Conservation (phyloP, 441 rosid genomes). For the Gossypium davidsonii region DNA sequence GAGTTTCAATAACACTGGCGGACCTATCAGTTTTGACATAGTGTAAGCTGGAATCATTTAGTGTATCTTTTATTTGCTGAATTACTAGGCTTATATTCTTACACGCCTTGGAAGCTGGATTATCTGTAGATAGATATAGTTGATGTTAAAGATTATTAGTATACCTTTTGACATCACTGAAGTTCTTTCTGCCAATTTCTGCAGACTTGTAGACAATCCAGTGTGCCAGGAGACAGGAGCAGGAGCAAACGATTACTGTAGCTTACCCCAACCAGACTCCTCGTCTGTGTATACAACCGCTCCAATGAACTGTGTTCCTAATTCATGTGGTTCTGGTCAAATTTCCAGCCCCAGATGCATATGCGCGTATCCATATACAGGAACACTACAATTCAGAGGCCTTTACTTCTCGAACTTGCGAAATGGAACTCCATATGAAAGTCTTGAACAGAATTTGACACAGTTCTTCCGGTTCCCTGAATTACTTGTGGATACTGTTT, state of each 20-base stretch:
- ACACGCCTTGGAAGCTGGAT: neutral
- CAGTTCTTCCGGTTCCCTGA: conserved; percentile 11
- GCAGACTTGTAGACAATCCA: conserved; percentile 13
- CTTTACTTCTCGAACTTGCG: conserved; percentile 50
- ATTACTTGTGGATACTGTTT: conserved; percentile 58
- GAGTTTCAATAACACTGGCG: conserved; percentile 15
- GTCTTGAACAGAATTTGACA: conserved; percentile 25
- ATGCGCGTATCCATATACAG: conserved; percentile 50
- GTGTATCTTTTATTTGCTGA: neutral
- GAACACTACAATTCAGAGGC: conserved; percentile 49
- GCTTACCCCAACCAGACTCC: conserved; percentile 8
- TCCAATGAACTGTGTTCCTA: conserved; percentile 29
- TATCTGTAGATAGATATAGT: neutral
- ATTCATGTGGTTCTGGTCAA: conserved; percentile 27
- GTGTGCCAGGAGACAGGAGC: neutral
- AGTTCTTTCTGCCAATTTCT: neutral
- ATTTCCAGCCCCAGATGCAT: conserved; percentile 45
- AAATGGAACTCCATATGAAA: conserved; percentile 23
- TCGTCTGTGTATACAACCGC: conserved; percentile 30
- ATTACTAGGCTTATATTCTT: neutral
- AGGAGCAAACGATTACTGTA: conserved; percentile 29
- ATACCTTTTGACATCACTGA: neutral
- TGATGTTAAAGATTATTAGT: neutral
- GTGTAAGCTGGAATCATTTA: conserved; percentile 31
- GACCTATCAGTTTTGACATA: conserved; percentile 12